Evolutionary conservation across 345 rosid species (phyloP).

Genomic region (Tarenaya hassleriana): DNA sequence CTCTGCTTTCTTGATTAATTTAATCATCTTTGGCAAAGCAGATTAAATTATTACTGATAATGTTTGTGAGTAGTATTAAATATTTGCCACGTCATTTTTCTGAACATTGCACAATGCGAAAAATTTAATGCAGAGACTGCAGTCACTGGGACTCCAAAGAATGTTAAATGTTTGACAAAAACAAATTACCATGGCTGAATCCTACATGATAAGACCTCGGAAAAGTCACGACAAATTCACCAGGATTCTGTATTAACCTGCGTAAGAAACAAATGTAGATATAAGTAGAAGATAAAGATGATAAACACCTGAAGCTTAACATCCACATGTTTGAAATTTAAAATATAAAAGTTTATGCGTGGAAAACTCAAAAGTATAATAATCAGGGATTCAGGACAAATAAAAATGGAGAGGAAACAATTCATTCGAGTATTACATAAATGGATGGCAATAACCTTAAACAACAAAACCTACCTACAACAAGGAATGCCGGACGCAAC

Average conservation of each 20-base stretch:
- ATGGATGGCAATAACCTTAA: neutral
- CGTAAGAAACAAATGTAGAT: slow-evolving; percentile 22
- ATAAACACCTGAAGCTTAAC: slow-evolving; percentile 15
- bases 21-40: too few relatives aligned
- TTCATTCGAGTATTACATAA: neutral
- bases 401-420: neutral
- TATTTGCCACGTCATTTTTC: neutral
- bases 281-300: slow-evolving; percentile 23
- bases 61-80: neutral
- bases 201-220: slow-evolving; percentile 99
- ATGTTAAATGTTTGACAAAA: slow-evolving; percentile 22
- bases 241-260: slow-evolving; percentile 95
- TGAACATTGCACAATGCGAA: slow-evolving; percentile 16
- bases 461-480: slow-evolving; percentile 62
- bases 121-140: slow-evolving; percentile 16
- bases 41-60: too few relatives aligned
- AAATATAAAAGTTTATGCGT: neutral
- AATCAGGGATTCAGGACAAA: too few relatives aligned
- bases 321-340: slow-evolving; percentile 13
- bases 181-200: slow-evolving; percentile 98
- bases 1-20: slow-evolving; percentile 10
- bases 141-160: slow-evolving; percentile 20
- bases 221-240: slow-evolving; percentile 99
- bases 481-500: slow-evolving; percentile 88
- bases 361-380: slow-evolving; percentile 1